phyloP scores from a whole-genome alignment of 352 stramenopile species.

The Globisporangium carolinianum region DNA sequence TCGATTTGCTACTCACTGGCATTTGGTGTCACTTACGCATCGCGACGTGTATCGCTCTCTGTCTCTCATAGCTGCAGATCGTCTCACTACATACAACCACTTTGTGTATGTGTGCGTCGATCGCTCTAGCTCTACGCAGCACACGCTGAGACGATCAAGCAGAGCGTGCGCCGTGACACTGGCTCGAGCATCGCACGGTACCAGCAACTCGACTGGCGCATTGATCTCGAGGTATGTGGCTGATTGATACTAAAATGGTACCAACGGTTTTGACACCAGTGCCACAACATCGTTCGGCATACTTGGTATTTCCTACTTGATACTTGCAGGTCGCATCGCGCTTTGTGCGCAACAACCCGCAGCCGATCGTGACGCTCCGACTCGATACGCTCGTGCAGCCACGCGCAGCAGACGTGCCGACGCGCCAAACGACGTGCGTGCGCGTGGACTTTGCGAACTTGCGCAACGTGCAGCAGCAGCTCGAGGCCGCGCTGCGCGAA shows the following conservation, averaged over 20 bases:
- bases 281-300: no score
- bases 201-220: conserved; percentile 65
- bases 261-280: no score
- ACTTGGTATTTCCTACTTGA: no score
- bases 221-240: conserved; percentile 60
- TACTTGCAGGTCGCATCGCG: conserved; percentile 46
- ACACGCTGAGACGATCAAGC: conserved; percentile 43
- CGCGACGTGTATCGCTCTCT: no score
- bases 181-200: conserved; percentile 46
- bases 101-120: neutral
- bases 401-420: conserved; percentile 16
- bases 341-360: conserved; percentile 49
- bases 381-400: conserved; percentile 33
- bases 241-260: neutral
- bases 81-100: neutral
- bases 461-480: conserved; percentile 48
- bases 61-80: no score
- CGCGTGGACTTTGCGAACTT: conserved; percentile 62
- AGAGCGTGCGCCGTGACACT: conserved; percentile 32
- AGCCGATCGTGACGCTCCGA: conserved; percentile 61
- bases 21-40: no score
- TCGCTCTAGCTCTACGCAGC: conserved; percentile 37
- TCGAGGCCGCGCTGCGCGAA: conserved; percentile 65
- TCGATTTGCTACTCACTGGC: neutral
- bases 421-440: conserved; percentile 32